These are phyloP conservation scores for Entomortierella lignicola DNA, from an alignment of 192 early-diverging fungal genomes.

Conservation along the genomic window DNA sequence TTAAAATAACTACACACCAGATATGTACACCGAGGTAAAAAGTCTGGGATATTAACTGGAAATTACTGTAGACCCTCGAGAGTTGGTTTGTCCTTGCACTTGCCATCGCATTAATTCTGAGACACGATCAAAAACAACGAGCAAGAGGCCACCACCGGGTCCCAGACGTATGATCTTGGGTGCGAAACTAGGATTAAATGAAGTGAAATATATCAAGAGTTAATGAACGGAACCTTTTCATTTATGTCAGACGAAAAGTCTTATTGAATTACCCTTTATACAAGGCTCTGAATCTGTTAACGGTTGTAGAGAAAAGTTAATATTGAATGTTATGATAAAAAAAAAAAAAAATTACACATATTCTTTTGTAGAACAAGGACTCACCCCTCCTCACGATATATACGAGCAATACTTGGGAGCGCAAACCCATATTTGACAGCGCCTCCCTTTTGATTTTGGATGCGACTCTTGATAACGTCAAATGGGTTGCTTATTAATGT, in stretches of 20 bases:
- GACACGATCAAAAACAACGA: slow-evolving; percentile 88
- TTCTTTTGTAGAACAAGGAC: neutral
- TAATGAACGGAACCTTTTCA: no score
- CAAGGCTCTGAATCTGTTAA: slow-evolving; percentile 68
- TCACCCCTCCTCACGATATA: slow-evolving; percentile 88
- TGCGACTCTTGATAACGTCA: slow-evolving; percentile 94
- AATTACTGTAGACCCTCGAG: neutral
- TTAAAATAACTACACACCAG: no score
- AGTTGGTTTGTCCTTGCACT: neutral
- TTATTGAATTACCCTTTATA: slow-evolving; percentile 76
- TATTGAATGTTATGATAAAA: neutral
- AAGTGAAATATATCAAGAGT: neutral
- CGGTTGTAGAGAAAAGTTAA: neutral
- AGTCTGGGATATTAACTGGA: no score
- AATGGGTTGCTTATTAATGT: slow-evolving; percentile 92
- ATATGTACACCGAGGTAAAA: no score
- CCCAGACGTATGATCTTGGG: slow-evolving; percentile 92
- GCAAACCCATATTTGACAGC: slow-evolving; percentile 85
- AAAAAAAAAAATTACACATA: slow-evolving; percentile 13
- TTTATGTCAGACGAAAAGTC: no score
- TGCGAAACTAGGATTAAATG: slow-evolving; percentile 23
- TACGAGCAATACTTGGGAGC: slow-evolving; percentile 75
- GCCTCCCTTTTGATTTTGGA: slow-evolving; percentile 77
- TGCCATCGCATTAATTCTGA: slow-evolving; percentile 78
- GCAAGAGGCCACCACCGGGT: slow-evolving; percentile 80